These are phyloP conservation scores for Lentinus tigrinus DNA, from an alignment of 768 basidiomycete species.

Conservation along the genomic window DNA sequence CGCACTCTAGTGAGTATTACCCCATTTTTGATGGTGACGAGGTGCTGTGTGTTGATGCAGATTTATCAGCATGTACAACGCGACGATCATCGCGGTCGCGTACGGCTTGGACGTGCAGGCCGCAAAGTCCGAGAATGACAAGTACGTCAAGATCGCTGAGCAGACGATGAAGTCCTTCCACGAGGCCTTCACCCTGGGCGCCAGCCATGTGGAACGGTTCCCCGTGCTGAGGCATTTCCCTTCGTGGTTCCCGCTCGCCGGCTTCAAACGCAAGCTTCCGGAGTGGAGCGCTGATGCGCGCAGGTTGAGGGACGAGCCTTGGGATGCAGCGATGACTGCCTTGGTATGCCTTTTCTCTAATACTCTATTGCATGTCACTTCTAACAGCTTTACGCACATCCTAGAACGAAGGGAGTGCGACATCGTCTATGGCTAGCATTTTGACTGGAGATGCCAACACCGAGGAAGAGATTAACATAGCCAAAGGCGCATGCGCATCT, in stretches of 20 bases:
- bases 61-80: constrained; percentile 24
- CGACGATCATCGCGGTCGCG: constrained; percentile 37
- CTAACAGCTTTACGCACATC: background rate
- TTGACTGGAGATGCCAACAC: background rate
- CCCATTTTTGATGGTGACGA: background rate
- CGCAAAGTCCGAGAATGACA: constrained; percentile 33
- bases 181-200: constrained; percentile 36
- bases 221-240: constrained; percentile 12
- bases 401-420: background rate
- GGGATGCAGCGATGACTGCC: background rate
- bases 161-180: constrained; percentile 32
- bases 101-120: constrained; percentile 46
- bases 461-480: background rate
- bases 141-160: constrained; percentile 40
- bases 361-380: background rate
- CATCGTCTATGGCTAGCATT: background rate
- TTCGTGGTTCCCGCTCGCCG: background rate
- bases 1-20: constrained; percentile 32
- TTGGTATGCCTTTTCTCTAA: background rate
- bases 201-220: constrained; percentile 41
- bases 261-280: background rate
- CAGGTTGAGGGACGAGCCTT: constrained; percentile 2
- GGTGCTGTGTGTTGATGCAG: background rate
- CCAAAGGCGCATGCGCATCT: background rate
- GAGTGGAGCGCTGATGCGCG: background rate